Evolutionary conservation across 768 basidiomycete species (phyloP), one percentile per base, ranked within the genome.

Genomic region (Dioszegia crocea): DNA sequence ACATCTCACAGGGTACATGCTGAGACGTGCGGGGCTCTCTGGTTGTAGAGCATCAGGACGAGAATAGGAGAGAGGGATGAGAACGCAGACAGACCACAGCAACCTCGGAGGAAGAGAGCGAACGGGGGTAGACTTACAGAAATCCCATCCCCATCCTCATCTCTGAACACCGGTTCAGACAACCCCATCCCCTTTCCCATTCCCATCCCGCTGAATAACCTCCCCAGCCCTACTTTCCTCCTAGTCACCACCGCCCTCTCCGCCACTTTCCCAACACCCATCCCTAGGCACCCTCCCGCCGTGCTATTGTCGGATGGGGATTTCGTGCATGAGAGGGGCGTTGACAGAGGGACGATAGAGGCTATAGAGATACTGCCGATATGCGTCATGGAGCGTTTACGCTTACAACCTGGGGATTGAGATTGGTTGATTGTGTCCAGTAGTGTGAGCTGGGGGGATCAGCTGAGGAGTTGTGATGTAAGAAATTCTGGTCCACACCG

Each of bases 381-480:
- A 27, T 56, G 55, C 8, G 55, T 56, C 21, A 56, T 47, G 21
- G 55, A 56, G 43, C 55, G 43, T 47, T 56, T 56, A 2, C 55
- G 55, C 30, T 56, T 56, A 23, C 27, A 31, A 1, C 45, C 45
- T 1, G 41, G 43, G 16, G 44, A 21, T 19, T 36, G 30, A 19
- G 30, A 19, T 9, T 9, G 17, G 36, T 21, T 27, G 49, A 38
- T 38, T 12, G 38, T 51, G 19, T 51, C 49, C 2, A 51, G 31
- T 21, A 51, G 49, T 11, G 49, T 51, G 36, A 39, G 6, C 49
- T 51, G 24, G 2, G 33, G 14, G 33, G 33, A 6, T 33, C 33
- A 33, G 33, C 33, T 14, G 33, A 33, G 33, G 33, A 33, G 14
- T 33, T 6, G 33, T 33, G n/a, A n/a, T n/a, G n/a, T n/a, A n/a